Evolutionary conservation across 176 grass and related monocot genomes (phyloP).

Genomic region (Secale cereale): DNA sequence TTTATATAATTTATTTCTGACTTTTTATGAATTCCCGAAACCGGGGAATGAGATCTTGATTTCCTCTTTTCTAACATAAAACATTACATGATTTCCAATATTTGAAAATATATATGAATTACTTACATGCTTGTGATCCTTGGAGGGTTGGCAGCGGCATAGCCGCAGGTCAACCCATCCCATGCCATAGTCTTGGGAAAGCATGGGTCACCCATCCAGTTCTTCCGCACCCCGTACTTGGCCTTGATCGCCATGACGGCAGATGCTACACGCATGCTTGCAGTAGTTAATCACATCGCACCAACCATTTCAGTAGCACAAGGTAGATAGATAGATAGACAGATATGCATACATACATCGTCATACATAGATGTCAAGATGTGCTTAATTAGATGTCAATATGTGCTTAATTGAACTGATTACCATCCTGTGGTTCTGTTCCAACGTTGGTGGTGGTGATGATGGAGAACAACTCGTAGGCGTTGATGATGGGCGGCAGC

Average conservation of each 20-base stretch:
- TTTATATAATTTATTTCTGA: not conserved
- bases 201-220: conserved; percentile 69
- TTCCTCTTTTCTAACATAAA: not conserved
- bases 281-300: not conserved
- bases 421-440: conserved; percentile 45
- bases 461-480: conserved; percentile 44
- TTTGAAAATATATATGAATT: not conserved
- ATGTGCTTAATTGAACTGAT: not conserved
- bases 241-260: conserved; percentile 44
- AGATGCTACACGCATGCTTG: conserved; percentile 33
- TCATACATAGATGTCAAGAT: no score
- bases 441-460: conserved; percentile 11
- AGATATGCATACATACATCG: no score
- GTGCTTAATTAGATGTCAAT: no score
- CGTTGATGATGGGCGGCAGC: conserved; percentile 60
- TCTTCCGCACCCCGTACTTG: conserved; percentile 36
- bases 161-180: conserved; percentile 57
- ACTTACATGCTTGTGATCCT: conserved; percentile 48
- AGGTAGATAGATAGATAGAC: not conserved
- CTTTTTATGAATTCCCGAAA: not conserved
- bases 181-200: conserved; percentile 39
- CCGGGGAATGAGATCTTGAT: not conserved
- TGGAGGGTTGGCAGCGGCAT: conserved; percentile 32
- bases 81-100: not conserved
- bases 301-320: no score